Base-by-base conservation (phyloP, 768 basidiomycete species). In the Dentipellis sp. region DNA sequence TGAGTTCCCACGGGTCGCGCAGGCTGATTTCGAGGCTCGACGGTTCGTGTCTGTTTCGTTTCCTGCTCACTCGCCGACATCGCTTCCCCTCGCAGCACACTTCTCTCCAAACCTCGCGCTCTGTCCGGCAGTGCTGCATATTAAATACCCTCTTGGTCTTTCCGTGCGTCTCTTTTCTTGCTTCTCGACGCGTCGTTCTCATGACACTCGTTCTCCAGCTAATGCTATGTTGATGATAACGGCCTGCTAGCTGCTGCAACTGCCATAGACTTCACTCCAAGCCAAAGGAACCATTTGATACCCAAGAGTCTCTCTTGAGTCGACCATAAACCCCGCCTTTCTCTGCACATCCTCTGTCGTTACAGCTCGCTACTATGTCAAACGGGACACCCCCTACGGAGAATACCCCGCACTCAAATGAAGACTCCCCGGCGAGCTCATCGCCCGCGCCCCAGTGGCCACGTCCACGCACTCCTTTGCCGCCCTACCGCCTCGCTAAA, bases 401-500 rank as follows among this genome's bases (percentile, higher is more conserved):
- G 39, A 10, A 38, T 14, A 22, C 42, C 19, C 19, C 34, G 1
- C 57, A 50, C 9, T 23, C 51, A 17, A 36, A 64, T 34, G 61
- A 59, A 3, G 42, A 48, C 17, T 62, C 66, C 12, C 37, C 53
- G 10, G 42, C 39, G 6, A 29, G 29, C 29, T 29, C 29, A 29
- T 8, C 56, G 57, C 10, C 48, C 57, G 21, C 16, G 42, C 62
- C 66, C 7, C 60, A 74, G 67, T 86, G 87, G 86, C 73, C 72
- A 3, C 81, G 80, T 6, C 88, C 87, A 56, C 85, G 80, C 64
- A 68, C 84, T 21, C 91, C 90, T 3, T 72, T 92, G 8, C 69
- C 88, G 3, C 89, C 91, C 4, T 78, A 87, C 62, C 77, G 87
- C 11, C 81, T 92, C 10, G 91, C 88, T 37, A 88, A 86, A 62